Evolutionary conservation across 2,329 filamentous ascomycete species (phyloP).

Genomic region (Colletotrichum sp.): DNA sequence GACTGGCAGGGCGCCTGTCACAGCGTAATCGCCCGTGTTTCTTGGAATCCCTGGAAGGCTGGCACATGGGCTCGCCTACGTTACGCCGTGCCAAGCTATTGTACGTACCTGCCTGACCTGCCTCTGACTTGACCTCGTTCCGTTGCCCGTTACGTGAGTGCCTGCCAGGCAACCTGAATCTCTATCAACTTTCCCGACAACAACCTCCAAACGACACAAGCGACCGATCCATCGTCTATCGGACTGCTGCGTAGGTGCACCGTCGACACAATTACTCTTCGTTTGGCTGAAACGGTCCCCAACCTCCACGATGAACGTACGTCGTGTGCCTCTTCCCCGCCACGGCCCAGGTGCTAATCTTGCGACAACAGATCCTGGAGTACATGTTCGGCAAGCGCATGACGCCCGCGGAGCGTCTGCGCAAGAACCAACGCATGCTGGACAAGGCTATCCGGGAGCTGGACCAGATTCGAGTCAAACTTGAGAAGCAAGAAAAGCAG

Average conservation of each 20-base stretch:
- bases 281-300: background rate
- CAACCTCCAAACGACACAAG: conserved; percentile 2
- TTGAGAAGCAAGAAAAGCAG: conserved; percentile 99
- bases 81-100: conserved; percentile 13
- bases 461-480: conserved; percentile 91
- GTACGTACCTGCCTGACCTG: conserved; percentile 10
- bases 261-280: background rate
- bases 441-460: conserved; percentile 98
- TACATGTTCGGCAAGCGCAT: conserved; percentile 99
- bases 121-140: background rate
- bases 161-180: conserved; percentile 7
- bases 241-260: background rate
- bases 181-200: conserved; percentile 5
- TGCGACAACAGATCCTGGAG: conserved; percentile 80
- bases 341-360: conserved; percentile 19
- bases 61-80: background rate
- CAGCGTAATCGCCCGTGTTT: conserved; percentile 8
- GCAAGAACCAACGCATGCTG: conserved; percentile 94
- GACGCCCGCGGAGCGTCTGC: conserved; percentile 90
- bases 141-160: conserved; percentile 11
- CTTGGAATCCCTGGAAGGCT: conserved; percentile 9
- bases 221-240: background rate
- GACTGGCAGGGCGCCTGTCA: background rate
- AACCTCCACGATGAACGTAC: conserved; percentile 60
- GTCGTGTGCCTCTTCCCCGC: conserved; percentile 27